These are phyloP conservation scores for Dendrobium chrysotoxum DNA, from an alignment of 106 monocot genomes.

Conservation along the genomic window DNA sequence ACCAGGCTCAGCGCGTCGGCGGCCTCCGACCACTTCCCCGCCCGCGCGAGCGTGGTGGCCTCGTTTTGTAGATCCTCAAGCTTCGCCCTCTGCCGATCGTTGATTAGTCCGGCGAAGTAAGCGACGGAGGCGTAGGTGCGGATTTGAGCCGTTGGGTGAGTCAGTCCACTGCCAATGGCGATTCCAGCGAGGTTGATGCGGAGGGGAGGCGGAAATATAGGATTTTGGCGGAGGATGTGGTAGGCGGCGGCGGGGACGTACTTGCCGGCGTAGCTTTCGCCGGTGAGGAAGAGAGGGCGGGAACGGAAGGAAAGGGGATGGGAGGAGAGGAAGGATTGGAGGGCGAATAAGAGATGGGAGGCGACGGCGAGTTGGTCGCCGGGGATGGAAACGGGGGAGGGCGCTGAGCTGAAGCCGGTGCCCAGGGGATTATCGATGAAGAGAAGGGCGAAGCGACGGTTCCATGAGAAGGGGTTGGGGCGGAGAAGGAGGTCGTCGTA, in stretches of 20 bases:
- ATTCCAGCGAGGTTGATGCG: constrained; percentile 62
- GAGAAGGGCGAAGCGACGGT: constrained; percentile 45
- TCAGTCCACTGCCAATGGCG: constrained; percentile 80
- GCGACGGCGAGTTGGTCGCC: constrained; percentile 27
- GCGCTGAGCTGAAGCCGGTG: background rate
- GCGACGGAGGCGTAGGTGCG: constrained; percentile 56
- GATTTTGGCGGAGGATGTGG: constrained; percentile 44
- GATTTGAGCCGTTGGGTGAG: constrained; percentile 72
- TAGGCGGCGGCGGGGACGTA: constrained; percentile 53
- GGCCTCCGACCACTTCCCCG: constrained; percentile 47
- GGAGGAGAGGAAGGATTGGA: constrained; percentile 48
- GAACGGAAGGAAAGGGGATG: constrained; percentile 22
- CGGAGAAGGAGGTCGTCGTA: too few relatives aligned
- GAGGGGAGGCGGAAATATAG: background rate
- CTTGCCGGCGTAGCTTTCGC: constrained; percentile 96
- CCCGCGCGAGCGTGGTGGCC: constrained; percentile 27
- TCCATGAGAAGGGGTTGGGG: background rate
- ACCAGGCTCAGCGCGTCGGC: constrained; percentile 32
- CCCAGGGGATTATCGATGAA: constrained; percentile 91
- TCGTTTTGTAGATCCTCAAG: constrained; percentile 41
- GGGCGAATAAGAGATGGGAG: constrained; percentile 39
- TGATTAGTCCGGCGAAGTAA: constrained; percentile 63
- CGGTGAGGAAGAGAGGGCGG: constrained; percentile 67
- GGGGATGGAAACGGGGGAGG: too few relatives aligned
- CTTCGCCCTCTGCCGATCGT: constrained; percentile 27